Base-by-base conservation (phyloP, 2,329 filamentous ascomycete species). In the Apiospora aurea region DNA sequence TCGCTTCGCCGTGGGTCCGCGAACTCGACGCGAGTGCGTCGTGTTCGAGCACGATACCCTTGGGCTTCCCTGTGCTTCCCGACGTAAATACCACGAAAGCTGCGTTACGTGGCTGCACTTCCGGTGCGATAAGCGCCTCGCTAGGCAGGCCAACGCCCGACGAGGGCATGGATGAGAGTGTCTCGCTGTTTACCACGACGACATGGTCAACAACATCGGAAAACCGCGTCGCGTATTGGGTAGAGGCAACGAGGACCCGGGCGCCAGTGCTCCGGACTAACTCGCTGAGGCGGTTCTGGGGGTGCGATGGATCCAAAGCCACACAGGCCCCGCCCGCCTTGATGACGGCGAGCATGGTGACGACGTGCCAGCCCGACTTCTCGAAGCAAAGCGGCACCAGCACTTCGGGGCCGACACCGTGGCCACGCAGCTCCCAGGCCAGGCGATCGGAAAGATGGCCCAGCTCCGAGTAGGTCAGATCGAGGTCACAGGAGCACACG, bases 41-140 rank as follows among this genome's bases (percentile, higher is more conserved):
- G 43, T 41, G 26, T 41, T 66, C 24, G 46, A 57, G 16, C 49
- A 38, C 71, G 69, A 73, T 18, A 68, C 68, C 16, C 51, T 67
- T 4, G 72, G 47, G 43, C 74, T 61, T 7, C 73, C 67, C 8
- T 14, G 49, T 11, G 81, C 67, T 80, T 77, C 84, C 80, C 66
- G 73, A 70, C 46, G 10, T 21, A 21, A 21, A 26, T 1, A 26
- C 26, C 18, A 66, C 61, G 2, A 18, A 66, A 10, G 38, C 14
- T 3, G 24, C 38, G 10, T 66, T 38, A 4, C 14, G 24, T 16
- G 61, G 14, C 26, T n/a, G 24, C 5, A 38, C 24, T 38, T 66
- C 61, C 5, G 26, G n/a, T 13, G 61, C 24, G 21, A 21, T 57
- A 11, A 14, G 26, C 10, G 21, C 29, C 13, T 24, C 51, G 51